Evolutionary conservation across 495 filamentous ascomycete genomes (phyloP).

Genomic region (Delitschia confertaspora): DNA sequence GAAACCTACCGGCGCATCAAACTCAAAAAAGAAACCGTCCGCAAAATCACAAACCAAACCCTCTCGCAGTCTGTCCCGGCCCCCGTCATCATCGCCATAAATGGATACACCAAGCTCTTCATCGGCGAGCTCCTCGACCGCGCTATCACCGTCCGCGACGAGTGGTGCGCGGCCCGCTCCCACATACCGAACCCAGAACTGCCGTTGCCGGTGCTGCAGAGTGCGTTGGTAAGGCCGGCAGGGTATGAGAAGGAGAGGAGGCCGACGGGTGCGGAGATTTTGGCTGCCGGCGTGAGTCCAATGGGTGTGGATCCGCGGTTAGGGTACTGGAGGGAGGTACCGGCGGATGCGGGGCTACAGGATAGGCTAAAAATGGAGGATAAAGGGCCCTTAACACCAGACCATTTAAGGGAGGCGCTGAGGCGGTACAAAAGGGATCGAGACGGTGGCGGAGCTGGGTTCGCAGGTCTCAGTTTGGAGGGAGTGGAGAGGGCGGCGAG

Average conservation of each 20-base stretch:
- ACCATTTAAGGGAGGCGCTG: constrained; percentile 73
- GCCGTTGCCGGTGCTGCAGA: constrained; percentile 21
- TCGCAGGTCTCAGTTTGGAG: constrained; percentile 63
- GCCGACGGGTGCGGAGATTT: constrained; percentile 3
- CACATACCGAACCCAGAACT: constrained; percentile 20
- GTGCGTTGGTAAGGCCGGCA: constrained; percentile 17
- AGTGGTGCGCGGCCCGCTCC: constrained; percentile 54
- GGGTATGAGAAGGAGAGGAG: constrained; percentile 2
- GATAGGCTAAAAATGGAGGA: constrained; percentile 35
- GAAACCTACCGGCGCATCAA: constrained; percentile 64
- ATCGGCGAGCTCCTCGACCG: constrained; percentile 75
- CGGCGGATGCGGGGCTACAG: constrained; percentile 8
- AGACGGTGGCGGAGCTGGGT: constrained; percentile 59
- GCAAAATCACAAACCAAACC: constrained; percentile 57
- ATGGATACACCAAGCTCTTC: constrained; percentile 74
- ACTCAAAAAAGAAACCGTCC: constrained; percentile 44
- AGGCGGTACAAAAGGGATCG: constrained; percentile 60
- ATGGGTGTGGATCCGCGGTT: neutral
- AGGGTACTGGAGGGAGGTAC: constrained; percentile 8
- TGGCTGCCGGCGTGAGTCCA: neutral
- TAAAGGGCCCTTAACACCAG: constrained; percentile 66
- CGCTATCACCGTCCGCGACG: constrained; percentile 65
- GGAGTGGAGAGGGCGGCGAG: constrained; percentile 31
- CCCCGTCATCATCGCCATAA: constrained; percentile 69
- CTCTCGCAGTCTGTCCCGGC: constrained; percentile 78